Percentiles rank a stretch among this genome's conserved stretches.
Conservation (phyloP, 1,284 basidiomycete species). For the Irpex rosettiformis region DNA sequence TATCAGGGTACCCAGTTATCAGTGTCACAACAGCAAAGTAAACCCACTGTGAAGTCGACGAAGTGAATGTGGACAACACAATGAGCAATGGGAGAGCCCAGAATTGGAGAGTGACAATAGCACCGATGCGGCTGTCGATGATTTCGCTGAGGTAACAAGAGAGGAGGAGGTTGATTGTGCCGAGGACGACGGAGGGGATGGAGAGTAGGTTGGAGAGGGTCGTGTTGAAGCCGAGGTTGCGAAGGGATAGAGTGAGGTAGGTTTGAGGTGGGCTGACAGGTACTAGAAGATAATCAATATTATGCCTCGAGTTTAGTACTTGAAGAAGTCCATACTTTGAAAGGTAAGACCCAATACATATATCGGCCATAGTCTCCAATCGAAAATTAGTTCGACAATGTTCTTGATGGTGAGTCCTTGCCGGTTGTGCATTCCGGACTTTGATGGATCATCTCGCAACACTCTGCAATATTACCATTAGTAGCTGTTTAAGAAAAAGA, state of each 20-base stretch:
- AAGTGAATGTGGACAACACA: slow-evolving; percentile 51
- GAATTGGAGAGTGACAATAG: slow-evolving; percentile 50
- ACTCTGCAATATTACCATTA: slow-evolving; percentile 41
- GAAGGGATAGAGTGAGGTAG: slow-evolving; percentile 63
- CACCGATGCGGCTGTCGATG: slow-evolving; percentile 49
- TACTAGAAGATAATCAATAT: slow-evolving; percentile 31
- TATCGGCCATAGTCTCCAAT: slow-evolving; percentile 71
- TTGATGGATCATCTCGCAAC: slow-evolving; percentile 67
- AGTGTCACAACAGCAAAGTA: slow-evolving; percentile 56
- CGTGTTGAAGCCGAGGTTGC: slow-evolving; percentile 61
- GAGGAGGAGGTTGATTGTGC: slow-evolving; percentile 36
- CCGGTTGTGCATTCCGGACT: slow-evolving; percentile 79
- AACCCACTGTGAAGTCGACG: slow-evolving; percentile 53
- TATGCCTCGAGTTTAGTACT: neutral
- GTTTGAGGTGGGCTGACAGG: slow-evolving; percentile 44
- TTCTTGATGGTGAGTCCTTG: slow-evolving; percentile 55
- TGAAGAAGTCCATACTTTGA: slow-evolving; percentile 25
- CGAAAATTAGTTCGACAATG: slow-evolving; percentile 54
- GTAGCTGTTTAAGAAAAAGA: too few relatives aligned
- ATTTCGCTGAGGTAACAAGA: slow-evolving; percentile 51
- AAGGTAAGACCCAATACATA: slow-evolving; percentile 49
- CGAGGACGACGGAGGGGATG: slow-evolving; percentile 46
- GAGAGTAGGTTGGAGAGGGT: slow-evolving; percentile 58
- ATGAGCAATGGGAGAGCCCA: slow-evolving; percentile 61
- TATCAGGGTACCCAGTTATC: slow-evolving; percentile 49